These are phyloP conservation scores for Biscogniauxia mediterranea DNA, from an alignment of 2,329 filamentous ascomycete species.

Conservation along the genomic window DNA sequence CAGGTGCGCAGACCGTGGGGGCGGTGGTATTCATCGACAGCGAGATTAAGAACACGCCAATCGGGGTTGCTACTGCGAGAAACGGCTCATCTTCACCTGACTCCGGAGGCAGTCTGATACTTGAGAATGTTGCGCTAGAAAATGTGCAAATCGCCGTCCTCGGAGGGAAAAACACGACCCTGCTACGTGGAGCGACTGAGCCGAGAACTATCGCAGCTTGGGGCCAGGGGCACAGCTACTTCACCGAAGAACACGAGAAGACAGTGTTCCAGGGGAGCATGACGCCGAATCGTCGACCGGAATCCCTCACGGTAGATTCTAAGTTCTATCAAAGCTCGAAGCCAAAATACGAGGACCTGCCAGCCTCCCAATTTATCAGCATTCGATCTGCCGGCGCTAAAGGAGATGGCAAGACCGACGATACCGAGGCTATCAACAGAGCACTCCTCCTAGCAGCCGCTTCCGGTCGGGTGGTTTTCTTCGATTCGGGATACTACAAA, in stretches of 20 bases:
- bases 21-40: slow-evolving; percentile 76
- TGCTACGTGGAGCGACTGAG: slow-evolving; percentile 53
- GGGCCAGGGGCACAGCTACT: slow-evolving; percentile 66
- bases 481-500: slow-evolving; percentile 61
- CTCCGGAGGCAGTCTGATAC: slow-evolving; percentile 41
- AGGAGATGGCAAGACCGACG: slow-evolving; percentile 73
- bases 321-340: slow-evolving; percentile 71
- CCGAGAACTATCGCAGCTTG: slow-evolving; percentile 51
- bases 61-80: slow-evolving; percentile 64
- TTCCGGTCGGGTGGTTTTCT: slow-evolving; percentile 53
- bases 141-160: slow-evolving; percentile 42
- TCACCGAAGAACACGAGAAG: slow-evolving; percentile 35
- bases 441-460: slow-evolving; percentile 57
- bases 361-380: slow-evolving; percentile 62
- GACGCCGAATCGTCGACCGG: slow-evolving; percentile 47
- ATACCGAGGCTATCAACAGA: slow-evolving; percentile 67
- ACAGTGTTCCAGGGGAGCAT: slow-evolving; percentile 45
- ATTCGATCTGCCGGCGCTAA: slow-evolving; percentile 66
- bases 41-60: slow-evolving; percentile 62
- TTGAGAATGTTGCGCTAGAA: slow-evolving; percentile 47
- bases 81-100: slow-evolving; percentile 32
- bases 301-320: slow-evolving; percentile 49
- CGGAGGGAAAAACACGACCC: slow-evolving; percentile 42
- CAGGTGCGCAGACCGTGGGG: slow-evolving; percentile 59
- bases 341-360: slow-evolving; percentile 67